Base-by-base conservation (phyloP, 768 basidiomycete genomes). In the Rhodotorula taiwanensis region DNA sequence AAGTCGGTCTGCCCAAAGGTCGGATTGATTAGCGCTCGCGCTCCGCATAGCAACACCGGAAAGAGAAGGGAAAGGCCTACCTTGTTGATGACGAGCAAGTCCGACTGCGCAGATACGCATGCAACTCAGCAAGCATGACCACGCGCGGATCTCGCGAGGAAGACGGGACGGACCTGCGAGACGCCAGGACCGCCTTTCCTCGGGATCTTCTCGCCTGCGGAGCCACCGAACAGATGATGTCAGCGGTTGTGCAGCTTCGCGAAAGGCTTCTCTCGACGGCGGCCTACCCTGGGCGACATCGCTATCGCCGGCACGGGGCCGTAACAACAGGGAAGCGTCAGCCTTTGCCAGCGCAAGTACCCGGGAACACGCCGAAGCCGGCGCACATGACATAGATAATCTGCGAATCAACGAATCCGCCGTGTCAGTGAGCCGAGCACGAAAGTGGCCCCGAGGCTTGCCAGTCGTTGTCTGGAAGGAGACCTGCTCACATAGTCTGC, bases 101-200 rank as follows among this genome's bases (percentile, higher is more conserved):
- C 95, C 2, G 91, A 94, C 73, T 43, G 42, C n/a, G 27, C 18
- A 18, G 3, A 50, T 43, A n/a, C 41, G 34, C 34, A 1, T 11
- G 10, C 27, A 34, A 30, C 14, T 23, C 23, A 7, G 21, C 53
- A 33, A 21, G 13, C 36, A n/a, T n/a, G n/a, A n/a, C n/a, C n/a
- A n/a, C n/a, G n/a, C n/a, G n/a, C n/a, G n/a, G n/a, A n/a, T n/a
- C n/a, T n/a, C n/a, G 4, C 21, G 31, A 27, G 27, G 41, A 51
- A 67, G 25, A 20, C 73, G 71, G 62, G 16, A 39, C 36, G 36
- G 10, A 39, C 36, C 36, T 79, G 78, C 2, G 91, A 92, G 70
- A 99, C 97, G 15, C 94, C 95, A 3, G 94, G 95, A 2, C 94
- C 95, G 8, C 95, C 94, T 79, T 99, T 99, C 28, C 94, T 81